Base-by-base conservation (phyloP, 495 filamentous ascomycete species). In the Penicillium pancosmium region DNA sequence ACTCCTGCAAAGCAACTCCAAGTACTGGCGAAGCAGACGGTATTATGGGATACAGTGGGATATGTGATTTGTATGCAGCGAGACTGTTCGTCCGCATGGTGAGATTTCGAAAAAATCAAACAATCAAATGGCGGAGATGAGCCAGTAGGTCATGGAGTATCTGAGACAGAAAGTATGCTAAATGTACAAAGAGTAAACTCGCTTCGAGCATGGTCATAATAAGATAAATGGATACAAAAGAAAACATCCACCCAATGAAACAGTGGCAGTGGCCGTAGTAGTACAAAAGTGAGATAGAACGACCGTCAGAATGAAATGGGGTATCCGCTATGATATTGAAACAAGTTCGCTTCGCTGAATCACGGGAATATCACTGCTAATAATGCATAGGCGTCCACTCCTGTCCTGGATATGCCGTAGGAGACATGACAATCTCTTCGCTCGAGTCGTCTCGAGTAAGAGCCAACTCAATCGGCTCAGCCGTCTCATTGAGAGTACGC, bases 371-470 rank as follows among this genome's bases (percentile, higher is more conserved):
- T 44, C 41, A 51, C n/a, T 55, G 18, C 54, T 63, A 70, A 46
- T 52, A 58, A 59, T 66, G 50, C 40, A 69, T 62, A 21, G 90
- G 89, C 68, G 84, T 85, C 90, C 90, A 93, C 73, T 91, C 90
- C 76, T 92, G 89, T 1, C 90, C 90, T 3, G 90, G 90, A 67
- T 91, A 93, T 27, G 86, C 84, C 11, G 90, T 92, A 8, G 88
- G 86, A 43, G 80, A 88, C 90, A 93, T 93, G 34, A 81, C 68
- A 36, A 82, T 77, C 44, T 79, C 77, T 21, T 88, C 86, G 25
- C 76, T 72, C 3, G 79, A 80, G 16, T 85, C 81, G 38, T 82
- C 78, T 27, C 73, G 73, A 43, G 77, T 74, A 36, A 73, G 62
- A 25, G 75, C 72, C 16, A 78, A 61, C 35, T 80, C 77, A 27